Conservation (phyloP, 129 eudicot species). For the Lactuca sativa region DNA sequence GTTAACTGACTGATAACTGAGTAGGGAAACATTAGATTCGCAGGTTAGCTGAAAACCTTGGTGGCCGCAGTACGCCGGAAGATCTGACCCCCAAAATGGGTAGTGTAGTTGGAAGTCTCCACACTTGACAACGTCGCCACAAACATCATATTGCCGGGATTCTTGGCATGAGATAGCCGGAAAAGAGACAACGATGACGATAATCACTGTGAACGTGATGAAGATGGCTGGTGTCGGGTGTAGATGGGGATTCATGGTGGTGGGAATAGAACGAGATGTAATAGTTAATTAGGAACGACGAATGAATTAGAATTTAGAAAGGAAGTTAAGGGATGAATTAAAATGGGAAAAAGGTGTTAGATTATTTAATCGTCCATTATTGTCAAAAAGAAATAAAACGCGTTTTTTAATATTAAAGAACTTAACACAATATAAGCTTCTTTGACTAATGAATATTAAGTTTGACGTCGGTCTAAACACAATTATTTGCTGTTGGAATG, state of each 20-base stretch:
- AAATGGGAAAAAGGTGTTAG: no score
- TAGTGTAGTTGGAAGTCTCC: conserved; percentile 16
- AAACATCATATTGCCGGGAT: conserved; percentile 1
- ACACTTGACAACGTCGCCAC: conserved; percentile 12
- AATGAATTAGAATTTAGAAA: no score
- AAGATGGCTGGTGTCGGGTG: not conserved
- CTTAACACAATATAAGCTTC: no score
- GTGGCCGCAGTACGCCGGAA: conserved; percentile 28
- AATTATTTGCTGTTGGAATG: no score
- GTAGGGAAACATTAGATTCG: not conserved
- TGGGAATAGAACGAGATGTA: no score
- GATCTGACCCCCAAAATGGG: conserved; percentile 35
- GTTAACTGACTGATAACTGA: not conserved
- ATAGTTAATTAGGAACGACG: no score
- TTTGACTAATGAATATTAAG: no score
- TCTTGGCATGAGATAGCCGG: conserved; percentile 1
- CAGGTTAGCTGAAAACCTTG: conserved; percentile 28
- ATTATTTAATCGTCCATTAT: no score
- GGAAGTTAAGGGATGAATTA: no score
- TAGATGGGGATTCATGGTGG: conserved; percentile 20
- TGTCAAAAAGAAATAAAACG: no score
- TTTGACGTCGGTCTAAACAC: no score
- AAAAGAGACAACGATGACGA: not conserved
- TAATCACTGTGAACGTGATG: not conserved
- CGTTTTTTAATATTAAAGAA: no score